Evolutionary conservation across 768 basidiomycete species (phyloP), one percentile per base, ranked within the genome.

Genomic region (Macrolepiota dolichaula): DNA sequence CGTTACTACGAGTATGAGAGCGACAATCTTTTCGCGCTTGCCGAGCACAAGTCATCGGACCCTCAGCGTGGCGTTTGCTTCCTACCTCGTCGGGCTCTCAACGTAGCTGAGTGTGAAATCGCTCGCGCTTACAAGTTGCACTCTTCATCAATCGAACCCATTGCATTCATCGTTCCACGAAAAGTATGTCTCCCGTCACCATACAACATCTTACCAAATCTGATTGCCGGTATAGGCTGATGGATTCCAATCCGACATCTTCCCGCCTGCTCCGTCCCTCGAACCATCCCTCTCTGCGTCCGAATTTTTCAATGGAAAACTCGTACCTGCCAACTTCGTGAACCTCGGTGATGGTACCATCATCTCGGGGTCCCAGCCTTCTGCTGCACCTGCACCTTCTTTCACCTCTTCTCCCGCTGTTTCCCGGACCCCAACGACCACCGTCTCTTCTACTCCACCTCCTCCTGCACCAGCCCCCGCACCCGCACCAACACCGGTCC

Each of bases 61-160:
- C 96, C 96, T 29, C 96, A 98, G 73, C 92, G 96, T 55, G 97
- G 97, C 12, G 92, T 98, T 87, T 93, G 91, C 72, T 95, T 98
- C 88, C 82, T 97, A 46, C 97, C 97, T 12, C 86, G 96, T 37
- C 91, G 95, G 51, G 88, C 92, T 0, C 84, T 98, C 68, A 94
- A 84, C 70, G 89, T 97, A 24, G 76, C 82, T 38, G 94, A 98
- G 55, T 96, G 95, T 72, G 97, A 98, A 73, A 97, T 98, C 66
- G 96, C 94, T 1, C 83, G 94, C 29, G 94, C 91, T 0, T 98
- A 92, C 83, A 99, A 98, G 74, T 82, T 96, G 19, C 79, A 85
- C 15, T 85, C 83, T 2, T 75, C 74, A 22, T 79, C 79, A 36
- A 84, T 99, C 61, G 96, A 98, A 71, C 92, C 96, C 17, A 90